phyloP scores from a whole-genome alignment of 768 basidiomycete genomes.

The Suillus spraguei region DNA sequence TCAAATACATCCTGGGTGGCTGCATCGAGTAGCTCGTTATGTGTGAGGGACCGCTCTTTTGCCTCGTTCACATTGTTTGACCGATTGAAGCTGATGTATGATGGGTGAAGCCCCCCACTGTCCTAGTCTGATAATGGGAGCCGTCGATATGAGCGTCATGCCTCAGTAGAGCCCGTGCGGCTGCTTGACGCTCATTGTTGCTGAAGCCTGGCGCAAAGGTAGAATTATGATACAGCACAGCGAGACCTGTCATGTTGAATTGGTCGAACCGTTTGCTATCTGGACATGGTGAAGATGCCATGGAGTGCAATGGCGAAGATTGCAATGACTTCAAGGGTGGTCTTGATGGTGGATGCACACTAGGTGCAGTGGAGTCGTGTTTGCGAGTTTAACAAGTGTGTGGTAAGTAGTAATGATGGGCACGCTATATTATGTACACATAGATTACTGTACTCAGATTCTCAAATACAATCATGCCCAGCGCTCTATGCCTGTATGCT shows the following conservation, averaged over 20 bases:
- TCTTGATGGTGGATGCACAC: background rate
- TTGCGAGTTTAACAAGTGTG: background rate
- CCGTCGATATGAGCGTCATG: slow-evolving; percentile 7
- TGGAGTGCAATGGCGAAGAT: slow-evolving; percentile 1
- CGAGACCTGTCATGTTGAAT: slow-evolving; percentile 14
- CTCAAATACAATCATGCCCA: too few species aligned
- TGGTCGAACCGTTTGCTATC: background rate
- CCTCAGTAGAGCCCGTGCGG: slow-evolving; percentile 4
- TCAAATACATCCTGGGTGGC: slow-evolving; percentile 6
- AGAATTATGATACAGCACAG: slow-evolving; percentile 10
- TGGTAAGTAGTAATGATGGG: too few species aligned
- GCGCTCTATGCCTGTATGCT: too few species aligned
- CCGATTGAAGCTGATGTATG: slow-evolving; percentile 10
- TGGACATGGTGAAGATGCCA: background rate
- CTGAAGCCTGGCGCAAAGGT: slow-evolving; percentile 1
- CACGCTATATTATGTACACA: too few species aligned
- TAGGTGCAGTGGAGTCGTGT: background rate
- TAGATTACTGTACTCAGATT: too few species aligned
- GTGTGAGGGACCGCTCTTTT: background rate
- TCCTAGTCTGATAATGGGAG: slow-evolving; percentile 7
- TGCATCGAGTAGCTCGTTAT: background rate
- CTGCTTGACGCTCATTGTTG: slow-evolving; percentile 8
- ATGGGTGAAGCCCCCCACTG: slow-evolving; percentile 10
- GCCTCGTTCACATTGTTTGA: background rate
- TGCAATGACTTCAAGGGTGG: background rate